A percentile compares a stretch with the other conserved stretches of the same genome.
Conservation (phyloP, 1,284 basidiomycete species). For the Puccinia polysora region DNA sequence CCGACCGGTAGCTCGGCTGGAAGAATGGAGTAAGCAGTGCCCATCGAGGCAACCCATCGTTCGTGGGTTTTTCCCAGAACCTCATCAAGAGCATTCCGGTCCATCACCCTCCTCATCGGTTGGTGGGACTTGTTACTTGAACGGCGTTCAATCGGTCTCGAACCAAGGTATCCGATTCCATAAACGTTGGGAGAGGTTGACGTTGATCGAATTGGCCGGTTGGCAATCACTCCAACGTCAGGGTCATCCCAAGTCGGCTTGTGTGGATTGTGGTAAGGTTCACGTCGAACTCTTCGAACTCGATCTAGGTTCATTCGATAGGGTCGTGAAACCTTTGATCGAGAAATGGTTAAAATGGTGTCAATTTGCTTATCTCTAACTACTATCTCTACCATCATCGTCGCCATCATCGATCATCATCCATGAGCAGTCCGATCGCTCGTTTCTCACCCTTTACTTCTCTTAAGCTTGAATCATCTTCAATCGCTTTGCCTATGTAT, state of each 20-base stretch:
- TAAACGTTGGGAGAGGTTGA: slow-evolving; percentile 27
- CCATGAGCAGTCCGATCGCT: no score
- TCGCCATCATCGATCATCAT: no score
- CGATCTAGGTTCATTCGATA: slow-evolving; percentile 13
- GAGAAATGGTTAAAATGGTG: slow-evolving; percentile 24
- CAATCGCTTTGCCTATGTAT: no score
- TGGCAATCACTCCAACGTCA: slow-evolving; percentile 8
- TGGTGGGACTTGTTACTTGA: no score
- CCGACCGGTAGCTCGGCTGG: slow-evolving; percentile 2
- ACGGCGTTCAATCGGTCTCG: background rate
- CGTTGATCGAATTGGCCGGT: slow-evolving; percentile 23
- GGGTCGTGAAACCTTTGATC: slow-evolving; percentile 16
- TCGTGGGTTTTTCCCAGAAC: slow-evolving; percentile 1
- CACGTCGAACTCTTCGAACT: slow-evolving; percentile 24
- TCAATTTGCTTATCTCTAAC: slow-evolving; percentile 20
- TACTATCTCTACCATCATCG: no score
- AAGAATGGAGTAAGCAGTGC: slow-evolving; percentile 31
- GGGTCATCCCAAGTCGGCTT: background rate
- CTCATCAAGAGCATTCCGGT: background rate
- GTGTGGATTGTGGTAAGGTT: slow-evolving; percentile 27
- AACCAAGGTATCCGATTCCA: background rate
- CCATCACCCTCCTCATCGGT: background rate
- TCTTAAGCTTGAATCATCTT: no score
- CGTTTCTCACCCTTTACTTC: no score
- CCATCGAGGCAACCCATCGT: slow-evolving; percentile 18